Evolutionary conservation across 2,329 filamentous ascomycete genomes (phyloP).

Genomic region (Grosmannia serpens): DNA sequence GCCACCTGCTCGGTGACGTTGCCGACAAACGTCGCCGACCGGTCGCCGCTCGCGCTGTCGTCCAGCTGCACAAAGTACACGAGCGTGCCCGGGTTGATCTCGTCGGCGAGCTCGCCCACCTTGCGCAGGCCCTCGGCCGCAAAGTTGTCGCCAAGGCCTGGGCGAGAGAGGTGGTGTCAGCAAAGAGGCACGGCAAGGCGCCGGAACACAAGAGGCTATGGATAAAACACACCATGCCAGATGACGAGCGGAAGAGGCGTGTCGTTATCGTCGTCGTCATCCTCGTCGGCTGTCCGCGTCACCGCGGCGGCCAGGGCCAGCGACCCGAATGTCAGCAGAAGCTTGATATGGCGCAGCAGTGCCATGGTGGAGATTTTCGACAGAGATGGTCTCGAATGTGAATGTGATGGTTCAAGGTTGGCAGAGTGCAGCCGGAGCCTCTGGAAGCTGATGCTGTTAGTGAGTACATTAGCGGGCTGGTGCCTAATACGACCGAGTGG

Average conservation of each 20-base stretch:
- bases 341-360: constrained; percentile 14
- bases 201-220: not conserved
- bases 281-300: constrained; percentile 5
- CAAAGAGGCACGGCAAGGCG: no score
- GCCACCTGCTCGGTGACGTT: constrained; percentile 73
- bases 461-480: not conserved
- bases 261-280: constrained; percentile 30
- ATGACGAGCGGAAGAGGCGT: constrained; percentile 81
- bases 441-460: not conserved
- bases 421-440: not conserved
- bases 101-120: constrained; percentile 60
- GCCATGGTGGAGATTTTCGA: constrained; percentile 14
- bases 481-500: not conserved
- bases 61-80: constrained; percentile 69
- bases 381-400: not conserved
- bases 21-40: constrained; percentile 78
- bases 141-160: constrained; percentile 60
- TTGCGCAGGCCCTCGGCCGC: constrained; percentile 60
- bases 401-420: not conserved
- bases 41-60: constrained; percentile 56
- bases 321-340: constrained; percentile 20
- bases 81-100: constrained; percentile 69
- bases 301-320: constrained; percentile 23
- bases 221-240: constrained; percentile 64
- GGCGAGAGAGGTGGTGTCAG: not conserved